Evolutionary conservation across 78 protist genomes (phyloP), one percentile per base, ranked within the genome.

Genomic region (Dictyostelium firmibasis): DNA sequence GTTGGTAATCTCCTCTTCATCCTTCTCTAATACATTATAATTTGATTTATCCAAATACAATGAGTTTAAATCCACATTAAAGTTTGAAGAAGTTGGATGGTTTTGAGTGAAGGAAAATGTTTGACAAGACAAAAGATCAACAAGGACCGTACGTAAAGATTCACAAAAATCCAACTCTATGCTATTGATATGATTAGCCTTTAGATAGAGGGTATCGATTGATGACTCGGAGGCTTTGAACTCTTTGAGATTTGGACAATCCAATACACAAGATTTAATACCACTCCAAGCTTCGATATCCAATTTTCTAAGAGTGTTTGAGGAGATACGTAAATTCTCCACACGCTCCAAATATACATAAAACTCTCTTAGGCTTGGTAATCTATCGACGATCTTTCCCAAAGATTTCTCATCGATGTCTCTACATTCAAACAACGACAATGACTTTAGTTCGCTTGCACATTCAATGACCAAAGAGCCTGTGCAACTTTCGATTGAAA

Each of bases 201-300:
- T 87, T 29, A 87, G 38, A 25, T 78, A 87, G 41, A 87, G 84
- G 11, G 93, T 57, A 27, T 87, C 93, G 4, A 87, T 27, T 33
- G 75, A 60, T 25, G 93, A 87, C 23, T 87, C 93, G 1, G 62
- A 77, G 8, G 93, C 93, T 43, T 87, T 87, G 31, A 87, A 43
- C 4, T 87, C 93, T 64, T 79, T 78, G 0, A 87, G 69, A 23
- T 25, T 23, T 38, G 93, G 93, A 64, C 93, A 87, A 43, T 87
- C 93, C 86, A 87, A 29, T 2, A 87, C 31, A 79, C 93, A 87
- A 23, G 85, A 50, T 27, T 16, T n/a, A 27, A 87, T 78, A 16
- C 86, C 84, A 64, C 31, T 10, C 93, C 93, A 87, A 6, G 93
- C 93, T 62, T 87, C 93, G 67, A 87, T 87, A 31, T 87, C 93